These are phyloP conservation scores for Stachybotrys chartarum DNA, from an alignment of 2,329 filamentous ascomycete genomes.

Conservation along the genomic window DNA sequence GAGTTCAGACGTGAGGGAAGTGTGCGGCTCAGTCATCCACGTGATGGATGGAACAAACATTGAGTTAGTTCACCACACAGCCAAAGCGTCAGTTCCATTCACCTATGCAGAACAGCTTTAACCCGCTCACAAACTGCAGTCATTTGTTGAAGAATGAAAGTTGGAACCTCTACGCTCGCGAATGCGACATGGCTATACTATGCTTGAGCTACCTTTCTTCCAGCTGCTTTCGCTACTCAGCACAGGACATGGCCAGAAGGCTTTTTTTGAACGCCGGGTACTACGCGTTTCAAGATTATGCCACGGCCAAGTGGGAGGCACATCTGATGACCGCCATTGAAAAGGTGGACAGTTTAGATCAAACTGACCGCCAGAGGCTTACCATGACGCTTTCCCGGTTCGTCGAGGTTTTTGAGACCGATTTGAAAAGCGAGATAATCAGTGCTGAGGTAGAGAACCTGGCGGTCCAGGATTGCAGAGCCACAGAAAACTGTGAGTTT, in stretches of 20 bases:
- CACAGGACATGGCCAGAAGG: conserved; percentile 7
- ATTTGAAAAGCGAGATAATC: neutral
- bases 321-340: conserved; percentile 20
- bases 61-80: conserved; percentile 30
- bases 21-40: conserved; percentile 30
- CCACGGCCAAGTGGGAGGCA: conserved; percentile 22
- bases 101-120: neutral
- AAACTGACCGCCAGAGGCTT: neutral
- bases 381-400: neutral
- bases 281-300: conserved; percentile 32
- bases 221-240: conserved; percentile 17
- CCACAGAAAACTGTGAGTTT: neutral
- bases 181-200: conserved; percentile 21
- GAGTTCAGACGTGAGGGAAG: conserved; percentile 16
- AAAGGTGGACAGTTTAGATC: neutral
- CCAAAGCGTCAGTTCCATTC: conserved; percentile 19
- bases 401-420: neutral
- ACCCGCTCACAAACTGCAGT: conserved; percentile 1
- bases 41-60: conserved; percentile 20
- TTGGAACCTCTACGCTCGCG: conserved; percentile 13
- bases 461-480: neutral
- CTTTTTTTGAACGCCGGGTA: conserved; percentile 13
- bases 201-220: conserved; percentile 27
- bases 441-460: neutral
- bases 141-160: conserved; percentile 15